phyloP scores from a whole-genome alignment of 192 early-diverging fungal species.

The Dissophora globulifera region DNA sequence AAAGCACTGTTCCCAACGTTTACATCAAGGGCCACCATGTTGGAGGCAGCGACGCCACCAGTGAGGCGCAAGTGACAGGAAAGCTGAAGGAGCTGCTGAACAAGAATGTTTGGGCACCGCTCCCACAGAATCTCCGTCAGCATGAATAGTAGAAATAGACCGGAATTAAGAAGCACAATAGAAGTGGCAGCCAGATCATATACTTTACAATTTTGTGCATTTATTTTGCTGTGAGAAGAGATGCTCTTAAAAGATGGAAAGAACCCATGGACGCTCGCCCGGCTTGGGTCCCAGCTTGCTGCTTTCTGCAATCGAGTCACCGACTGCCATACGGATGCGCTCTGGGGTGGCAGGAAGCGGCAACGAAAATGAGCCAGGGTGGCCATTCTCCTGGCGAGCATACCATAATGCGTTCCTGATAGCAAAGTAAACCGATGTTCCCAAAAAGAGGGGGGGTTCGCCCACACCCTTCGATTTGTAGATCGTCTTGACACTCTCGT shows the following conservation, averaged over 20 bases:
- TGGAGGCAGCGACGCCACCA: conserved; percentile 69
- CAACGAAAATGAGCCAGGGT: conserved; percentile 65
- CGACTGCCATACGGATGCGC: conserved; percentile 75
- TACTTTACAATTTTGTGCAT: too few relatives aligned
- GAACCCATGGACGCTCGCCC: conserved; percentile 54
- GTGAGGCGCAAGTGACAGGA: conserved; percentile 58
- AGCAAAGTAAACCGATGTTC: conserved; percentile 80
- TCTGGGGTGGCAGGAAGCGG: conserved; percentile 85
- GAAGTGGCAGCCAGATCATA: too few relatives aligned
- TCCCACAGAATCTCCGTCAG: not conserved
- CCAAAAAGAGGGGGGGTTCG: conserved; percentile 89
- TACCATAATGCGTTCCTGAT: conserved; percentile 80
- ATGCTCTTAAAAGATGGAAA: conserved; percentile 49
- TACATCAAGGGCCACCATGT: conserved; percentile 74
- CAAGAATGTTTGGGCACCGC: conserved; percentile 44
- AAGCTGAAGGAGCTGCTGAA: conserved; percentile 61
- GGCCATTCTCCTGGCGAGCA: conserved; percentile 67
- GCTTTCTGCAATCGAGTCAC: conserved; percentile 67
- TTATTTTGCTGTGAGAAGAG: too few relatives aligned
- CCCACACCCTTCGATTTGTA: conserved; percentile 87
- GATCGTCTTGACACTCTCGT: conserved; percentile 74
- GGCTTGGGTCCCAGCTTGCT: conserved; percentile 52
- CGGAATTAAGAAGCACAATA: not conserved
- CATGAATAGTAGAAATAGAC: too few relatives aligned
- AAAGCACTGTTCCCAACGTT: conserved; percentile 78